Evolutionary conservation across 805 yeast species (phyloP), one percentile per base, ranked within the genome.

Genomic region (Pichia manshurica): DNA sequence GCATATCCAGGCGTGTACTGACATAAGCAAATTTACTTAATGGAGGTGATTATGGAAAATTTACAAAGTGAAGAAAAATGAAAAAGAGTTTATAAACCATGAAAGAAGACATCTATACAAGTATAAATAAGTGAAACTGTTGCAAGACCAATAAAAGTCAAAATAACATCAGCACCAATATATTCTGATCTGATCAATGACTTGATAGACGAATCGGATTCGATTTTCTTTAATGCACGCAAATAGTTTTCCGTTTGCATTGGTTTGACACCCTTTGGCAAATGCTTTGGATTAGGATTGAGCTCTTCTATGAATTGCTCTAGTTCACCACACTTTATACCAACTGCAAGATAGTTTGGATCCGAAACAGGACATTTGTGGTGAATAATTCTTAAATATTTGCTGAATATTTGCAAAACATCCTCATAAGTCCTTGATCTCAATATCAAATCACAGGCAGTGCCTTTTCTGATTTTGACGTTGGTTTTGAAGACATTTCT

Each of bases 381-480:
- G 66, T 90, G 93, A 58, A 93, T 89, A 44, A 71, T 72, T 60
- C 84, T 79, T 45, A 86, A 68, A 64, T 87, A 89, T 16, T 78
- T 69, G 56, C 82, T 77, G 74, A 93, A 91, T 38, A 91, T 77
- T n/a, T 72, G 72, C 46, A 83, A 82, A 34, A 87, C 88, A 8
- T 85, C 87, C 38, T 79, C 79, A 63, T 87, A 78, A 5, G 88
- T 81, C 64, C 89, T 77, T 36, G 93, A 74, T 47, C 80, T 71
- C 50, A 87, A 69, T 48, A 93, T 87, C 57, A 93, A 73, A 55
- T 74, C 70, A 58, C 88, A 83, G 0, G 98, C 84, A 31, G 84
- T 79, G 12, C 96, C 96, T 69, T 87, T 88, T 68, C 97, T 78
- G 64, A 93, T 84, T 72, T 93, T 93, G 54, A 91, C 85, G 61